Evolutionary conservation across 2,329 filamentous ascomycete species (phyloP).

Genomic region (Fusarium sp.): DNA sequence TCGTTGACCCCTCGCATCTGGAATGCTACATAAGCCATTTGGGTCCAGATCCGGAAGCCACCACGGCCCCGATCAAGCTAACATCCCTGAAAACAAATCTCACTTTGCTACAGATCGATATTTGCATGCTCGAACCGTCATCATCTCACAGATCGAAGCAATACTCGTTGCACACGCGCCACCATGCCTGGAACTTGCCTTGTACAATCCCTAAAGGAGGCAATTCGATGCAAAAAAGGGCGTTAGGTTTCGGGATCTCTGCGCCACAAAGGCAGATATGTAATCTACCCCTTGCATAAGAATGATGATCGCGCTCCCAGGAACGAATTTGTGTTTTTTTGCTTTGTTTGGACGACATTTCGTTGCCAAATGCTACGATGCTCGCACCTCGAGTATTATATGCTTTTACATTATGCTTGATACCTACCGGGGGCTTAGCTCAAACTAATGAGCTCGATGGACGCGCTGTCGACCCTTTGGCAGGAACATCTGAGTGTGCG

Average conservation of each 20-base stretch:
- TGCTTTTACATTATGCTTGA: neutral
- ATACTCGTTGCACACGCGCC: neutral
- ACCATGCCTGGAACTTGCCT: neutral
- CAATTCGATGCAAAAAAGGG: neutral
- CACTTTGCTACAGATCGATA: neutral
- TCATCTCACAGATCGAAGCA: neutral
- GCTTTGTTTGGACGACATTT: neutral
- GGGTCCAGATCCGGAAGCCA: neutral
- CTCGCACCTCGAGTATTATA: neutral
- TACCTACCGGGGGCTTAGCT: neutral
- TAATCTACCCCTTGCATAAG: neutral
- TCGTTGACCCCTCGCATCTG: neutral
- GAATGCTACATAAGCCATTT: neutral
- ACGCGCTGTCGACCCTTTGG: neutral
- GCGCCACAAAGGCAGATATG: neutral
- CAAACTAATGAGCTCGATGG: neutral
- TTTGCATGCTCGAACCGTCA: neutral
- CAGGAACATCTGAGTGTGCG: neutral
- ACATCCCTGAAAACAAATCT: neutral
- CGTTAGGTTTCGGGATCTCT: neutral
- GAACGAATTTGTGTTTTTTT: neutral
- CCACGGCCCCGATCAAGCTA: neutral
- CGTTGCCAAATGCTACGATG: neutral
- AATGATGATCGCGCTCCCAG: neutral
- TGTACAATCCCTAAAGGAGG: neutral